A percentile compares a stretch with the other conserved stretches of the same genome.
phyloP scores from a whole-genome alignment of 768 basidiomycete species.

The Agaricus sinodeliciosus region DNA sequence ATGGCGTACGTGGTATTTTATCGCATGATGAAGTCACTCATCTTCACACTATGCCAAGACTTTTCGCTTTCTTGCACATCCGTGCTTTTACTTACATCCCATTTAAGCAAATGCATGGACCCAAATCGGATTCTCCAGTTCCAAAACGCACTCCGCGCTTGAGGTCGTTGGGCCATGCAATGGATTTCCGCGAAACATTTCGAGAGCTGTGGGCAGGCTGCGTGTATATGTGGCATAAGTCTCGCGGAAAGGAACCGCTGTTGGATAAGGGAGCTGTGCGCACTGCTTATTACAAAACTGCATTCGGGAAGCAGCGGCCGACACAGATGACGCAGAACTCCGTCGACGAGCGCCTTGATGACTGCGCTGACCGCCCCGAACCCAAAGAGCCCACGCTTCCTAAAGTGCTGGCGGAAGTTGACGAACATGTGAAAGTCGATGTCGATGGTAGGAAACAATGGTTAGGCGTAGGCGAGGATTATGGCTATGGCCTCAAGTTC shows the following conservation, averaged over 20 bases:
- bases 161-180: slow-evolving; percentile 52
- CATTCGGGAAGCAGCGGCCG: slow-evolving; percentile 34
- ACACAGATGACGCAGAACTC: neutral
- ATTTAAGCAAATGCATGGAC: slow-evolving; percentile 34
- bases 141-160: slow-evolving; percentile 43
- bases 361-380: slow-evolving; percentile 9
- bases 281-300: slow-evolving; percentile 34
- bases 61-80: slow-evolving; percentile 68
- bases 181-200: slow-evolving; percentile 67
- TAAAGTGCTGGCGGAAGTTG: slow-evolving; percentile 32
- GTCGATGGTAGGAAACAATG: slow-evolving; percentile 43
- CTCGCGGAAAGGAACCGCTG: slow-evolving; percentile 50
- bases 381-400: slow-evolving; percentile 16
- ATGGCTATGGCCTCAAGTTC: slow-evolving; percentile 36
- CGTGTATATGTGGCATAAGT: slow-evolving; percentile 49
- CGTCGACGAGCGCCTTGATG: slow-evolving; percentile 9
- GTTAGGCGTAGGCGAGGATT: slow-evolving; percentile 41
- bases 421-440: slow-evolving; percentile 33
- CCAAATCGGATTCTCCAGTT: slow-evolving; percentile 22
- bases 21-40: slow-evolving; percentile 7
- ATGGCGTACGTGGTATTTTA: slow-evolving; percentile 50
- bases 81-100: slow-evolving; percentile 65
- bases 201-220: slow-evolving; percentile 53
- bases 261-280: slow-evolving; percentile 35
- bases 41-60: slow-evolving; percentile 22